Evolutionary conservation across 1,139 yeast genomes (phyloP).

Genomic region (Lodderomyces elongisporus): DNA sequence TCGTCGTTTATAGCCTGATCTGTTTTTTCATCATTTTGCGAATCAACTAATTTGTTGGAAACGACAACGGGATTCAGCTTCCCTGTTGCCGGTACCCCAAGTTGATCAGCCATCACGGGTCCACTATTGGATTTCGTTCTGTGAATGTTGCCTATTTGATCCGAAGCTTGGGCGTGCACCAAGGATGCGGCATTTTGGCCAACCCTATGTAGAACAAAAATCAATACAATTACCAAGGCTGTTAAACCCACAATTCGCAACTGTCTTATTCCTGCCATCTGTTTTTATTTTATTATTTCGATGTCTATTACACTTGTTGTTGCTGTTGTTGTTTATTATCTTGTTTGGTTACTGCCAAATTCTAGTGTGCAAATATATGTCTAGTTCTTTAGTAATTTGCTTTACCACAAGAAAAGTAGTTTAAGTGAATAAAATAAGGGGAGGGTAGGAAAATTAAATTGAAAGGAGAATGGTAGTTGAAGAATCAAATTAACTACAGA

Average conservation of each 20-base stretch:
- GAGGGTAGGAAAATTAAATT: too few relatives aligned
- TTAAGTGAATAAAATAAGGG: too few relatives aligned
- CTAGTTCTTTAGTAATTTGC: too few relatives aligned
- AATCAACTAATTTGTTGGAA: conserved; percentile 22
- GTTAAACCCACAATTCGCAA: conserved; percentile 18
- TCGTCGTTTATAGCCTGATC: conserved; percentile 41
- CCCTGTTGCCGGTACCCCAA: conserved; percentile 1
- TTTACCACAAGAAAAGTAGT: too few relatives aligned
- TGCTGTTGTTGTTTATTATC: too few relatives aligned
- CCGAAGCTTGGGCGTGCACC: conserved; percentile 14
- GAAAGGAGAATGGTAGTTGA: too few relatives aligned
- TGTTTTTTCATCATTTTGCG: conserved; percentile 30
- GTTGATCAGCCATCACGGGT: conserved; percentile 2
- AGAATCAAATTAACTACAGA: too few relatives aligned
- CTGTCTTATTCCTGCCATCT: conserved; percentile 17
- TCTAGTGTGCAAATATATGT: too few relatives aligned
- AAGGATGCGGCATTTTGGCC: conserved; percentile 12
- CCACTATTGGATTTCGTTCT: conserved; percentile 5
- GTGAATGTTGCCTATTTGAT: conserved; percentile 10
- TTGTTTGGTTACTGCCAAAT: too few relatives aligned
- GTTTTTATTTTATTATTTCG: background rate
- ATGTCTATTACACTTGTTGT: background rate
- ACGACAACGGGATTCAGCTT: conserved; percentile 8
- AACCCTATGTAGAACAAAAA: conserved; percentile 15
- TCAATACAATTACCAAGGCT: conserved; percentile 13